phyloP scores from a whole-genome alignment of 2,329 filamentous ascomycete genomes.

The Pleoardoris graminearum region DNA sequence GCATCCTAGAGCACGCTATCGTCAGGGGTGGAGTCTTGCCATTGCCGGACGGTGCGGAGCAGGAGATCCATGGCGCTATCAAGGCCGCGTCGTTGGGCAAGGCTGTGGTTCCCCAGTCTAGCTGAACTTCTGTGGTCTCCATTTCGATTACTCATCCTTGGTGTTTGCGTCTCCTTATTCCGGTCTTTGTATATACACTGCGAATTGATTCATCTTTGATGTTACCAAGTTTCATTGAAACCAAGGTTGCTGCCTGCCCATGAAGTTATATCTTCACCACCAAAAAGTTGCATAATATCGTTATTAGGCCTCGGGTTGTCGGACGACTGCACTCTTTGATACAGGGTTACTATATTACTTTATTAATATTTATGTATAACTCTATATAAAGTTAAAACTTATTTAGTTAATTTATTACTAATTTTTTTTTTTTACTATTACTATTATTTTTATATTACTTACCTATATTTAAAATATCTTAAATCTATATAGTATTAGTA shows the following conservation, averaged over 20 bases:
- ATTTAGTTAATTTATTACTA: too few relatives aligned
- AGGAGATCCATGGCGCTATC: slow-evolving; percentile 51
- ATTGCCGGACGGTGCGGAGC: slow-evolving; percentile 48
- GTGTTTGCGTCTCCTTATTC: neutral
- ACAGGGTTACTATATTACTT: too few relatives aligned
- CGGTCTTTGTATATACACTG: neutral
- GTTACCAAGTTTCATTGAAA: slow-evolving; percentile 7
- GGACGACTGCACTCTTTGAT: slow-evolving; percentile 25
- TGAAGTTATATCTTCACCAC: slow-evolving; percentile 22
- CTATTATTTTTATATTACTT: too few relatives aligned
- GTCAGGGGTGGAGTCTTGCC: slow-evolving; percentile 56
- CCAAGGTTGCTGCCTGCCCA: slow-evolving; percentile 18
- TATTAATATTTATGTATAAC: too few relatives aligned
- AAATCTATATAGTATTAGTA: too few relatives aligned
- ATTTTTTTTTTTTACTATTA: too few relatives aligned
- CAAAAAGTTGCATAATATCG: slow-evolving; percentile 30
- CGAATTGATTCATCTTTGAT: neutral
- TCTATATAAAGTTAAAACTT: too few relatives aligned
- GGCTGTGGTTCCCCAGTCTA: slow-evolving; percentile 26
- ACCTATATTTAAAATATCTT: too few relatives aligned
- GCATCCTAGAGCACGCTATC: slow-evolving; percentile 55
- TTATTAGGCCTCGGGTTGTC: slow-evolving; percentile 28
- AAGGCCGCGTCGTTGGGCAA: slow-evolving; percentile 40
- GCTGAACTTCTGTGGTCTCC: slow-evolving; percentile 3
- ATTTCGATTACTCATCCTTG: neutral